A percentile compares a stretch with the other conserved stretches of the same genome.
Evolutionary conservation across 2,329 filamentous ascomycete genomes (phyloP).

Genomic region (Fusarium beomiforme): DNA sequence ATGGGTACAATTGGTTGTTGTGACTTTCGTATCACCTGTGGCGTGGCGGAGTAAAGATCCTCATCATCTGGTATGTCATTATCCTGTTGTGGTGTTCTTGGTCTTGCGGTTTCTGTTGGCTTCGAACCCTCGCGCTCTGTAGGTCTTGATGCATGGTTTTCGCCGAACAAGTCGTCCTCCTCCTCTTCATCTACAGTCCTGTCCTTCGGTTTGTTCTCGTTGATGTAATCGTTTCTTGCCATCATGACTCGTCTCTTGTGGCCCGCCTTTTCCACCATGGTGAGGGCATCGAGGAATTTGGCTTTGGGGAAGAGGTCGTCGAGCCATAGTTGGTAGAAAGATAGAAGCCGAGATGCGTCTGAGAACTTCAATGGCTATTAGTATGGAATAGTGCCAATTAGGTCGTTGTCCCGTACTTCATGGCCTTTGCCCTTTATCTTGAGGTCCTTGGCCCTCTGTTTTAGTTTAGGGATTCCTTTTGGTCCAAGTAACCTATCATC

Average conservation of each 20-base stretch:
- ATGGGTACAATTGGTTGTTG: constrained; percentile 34
- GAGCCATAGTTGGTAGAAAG: constrained; percentile 95
- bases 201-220: constrained; percentile 71
- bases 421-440: constrained; percentile 94
- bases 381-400: background rate
- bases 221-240: constrained; percentile 84
- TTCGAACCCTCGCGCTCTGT: constrained; percentile 42
- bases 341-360: constrained; percentile 82
- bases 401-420: constrained; percentile 67
- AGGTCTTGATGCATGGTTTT: constrained; percentile 40
- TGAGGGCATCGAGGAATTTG: constrained; percentile 88
- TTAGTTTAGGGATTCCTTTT: constrained; percentile 84
- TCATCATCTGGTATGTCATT: constrained; percentile 53
- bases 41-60: constrained; percentile 67
- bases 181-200: constrained; percentile 46
- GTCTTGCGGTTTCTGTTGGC: constrained; percentile 49
- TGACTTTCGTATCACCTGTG: constrained; percentile 39
- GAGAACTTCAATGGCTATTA: constrained; percentile 69
- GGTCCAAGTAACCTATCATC: constrained; percentile 77
- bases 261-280: constrained; percentile 92
- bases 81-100: constrained; percentile 41
- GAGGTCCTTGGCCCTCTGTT: constrained; percentile 74
- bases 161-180: constrained; percentile 23
- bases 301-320: constrained; percentile 96
- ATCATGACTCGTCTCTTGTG: constrained; percentile 82